Percentiles rank a stretch among this genome's conserved stretches.
Evolutionary conservation across 441 rosid species (phyloP).

Genomic region (Kokia cookei): DNA sequence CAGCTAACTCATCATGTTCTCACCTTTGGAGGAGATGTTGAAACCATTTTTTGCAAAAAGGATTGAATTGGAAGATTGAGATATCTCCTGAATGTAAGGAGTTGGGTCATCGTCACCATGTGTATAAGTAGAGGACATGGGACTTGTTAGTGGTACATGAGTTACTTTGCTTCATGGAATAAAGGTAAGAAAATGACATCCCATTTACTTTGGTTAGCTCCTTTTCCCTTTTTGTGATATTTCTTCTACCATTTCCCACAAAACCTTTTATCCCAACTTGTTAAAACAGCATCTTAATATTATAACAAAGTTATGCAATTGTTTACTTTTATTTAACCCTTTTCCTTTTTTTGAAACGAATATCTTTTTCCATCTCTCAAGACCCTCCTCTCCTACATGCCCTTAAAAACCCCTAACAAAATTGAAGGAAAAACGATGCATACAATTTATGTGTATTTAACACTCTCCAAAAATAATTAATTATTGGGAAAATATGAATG

Average conservation of each 20-base stretch:
- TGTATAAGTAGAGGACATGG: conserved; percentile 19
- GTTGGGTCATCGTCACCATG: conserved; percentile 8
- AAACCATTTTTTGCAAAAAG: conserved; percentile 39
- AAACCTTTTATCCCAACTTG: not conserved
- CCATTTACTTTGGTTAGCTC: not conserved
- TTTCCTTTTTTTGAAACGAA: not conserved
- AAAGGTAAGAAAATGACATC: conserved; percentile 5
- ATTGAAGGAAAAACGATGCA: not conserved
- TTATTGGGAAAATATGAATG: not conserved
- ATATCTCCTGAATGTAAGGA: conserved; percentile 9
- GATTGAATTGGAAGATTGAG: not conserved
- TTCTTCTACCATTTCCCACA: not conserved
- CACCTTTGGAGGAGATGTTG: conserved; percentile 58
- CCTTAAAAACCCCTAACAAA: no score
- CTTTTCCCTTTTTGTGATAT: not conserved
- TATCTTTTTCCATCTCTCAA: not conserved
- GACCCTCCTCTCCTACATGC: not conserved
- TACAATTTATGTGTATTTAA: no score
- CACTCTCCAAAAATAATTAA: not conserved
- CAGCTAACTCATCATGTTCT: not conserved
- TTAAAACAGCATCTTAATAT: not conserved
- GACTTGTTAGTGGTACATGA: not conserved
- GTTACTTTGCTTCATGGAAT: not conserved
- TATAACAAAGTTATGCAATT: not conserved
- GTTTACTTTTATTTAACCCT: not conserved